Evolutionary conservation across 2,329 filamentous ascomycete species (phyloP).

Genomic region (Stachybotrys chartarum): DNA sequence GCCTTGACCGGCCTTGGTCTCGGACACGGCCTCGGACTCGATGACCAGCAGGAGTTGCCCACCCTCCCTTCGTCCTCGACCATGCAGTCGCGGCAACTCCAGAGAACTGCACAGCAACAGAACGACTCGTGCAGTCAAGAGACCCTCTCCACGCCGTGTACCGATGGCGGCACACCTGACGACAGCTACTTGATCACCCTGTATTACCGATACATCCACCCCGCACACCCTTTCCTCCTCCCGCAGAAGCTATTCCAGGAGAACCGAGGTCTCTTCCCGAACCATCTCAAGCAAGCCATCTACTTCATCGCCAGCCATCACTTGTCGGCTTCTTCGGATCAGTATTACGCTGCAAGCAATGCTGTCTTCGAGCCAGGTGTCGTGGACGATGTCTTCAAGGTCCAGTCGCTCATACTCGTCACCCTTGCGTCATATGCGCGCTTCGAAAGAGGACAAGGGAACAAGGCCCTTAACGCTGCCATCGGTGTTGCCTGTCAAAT

Average conservation of each 20-base stretch:
- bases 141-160: background rate
- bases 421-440: constrained; percentile 4
- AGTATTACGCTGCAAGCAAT: background rate
- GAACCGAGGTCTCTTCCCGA: background rate
- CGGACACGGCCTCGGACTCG: background rate
- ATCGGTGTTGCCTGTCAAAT: constrained; percentile 3
- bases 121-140: background rate
- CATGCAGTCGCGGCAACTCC: background rate
- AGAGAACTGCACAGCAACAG: background rate
- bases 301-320: constrained; percentile 3
- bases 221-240: constrained; percentile 6
- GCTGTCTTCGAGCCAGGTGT: background rate
- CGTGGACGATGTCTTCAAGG: constrained; percentile 3
- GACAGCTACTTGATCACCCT: background rate
- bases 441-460: constrained; percentile 3
- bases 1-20: background rate
- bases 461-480: constrained; percentile 4
- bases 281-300: constrained; percentile 4
- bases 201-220: constrained; percentile 3
- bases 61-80: background rate
- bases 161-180: constrained; percentile 1
- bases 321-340: background rate
- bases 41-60: background rate
- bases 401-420: constrained; percentile 4
- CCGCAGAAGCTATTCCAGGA: constrained; percentile 1